Evolutionary conservation across 2,329 filamentous ascomycete genomes (phyloP).

Genomic region (Exophiala spinifera): DNA sequence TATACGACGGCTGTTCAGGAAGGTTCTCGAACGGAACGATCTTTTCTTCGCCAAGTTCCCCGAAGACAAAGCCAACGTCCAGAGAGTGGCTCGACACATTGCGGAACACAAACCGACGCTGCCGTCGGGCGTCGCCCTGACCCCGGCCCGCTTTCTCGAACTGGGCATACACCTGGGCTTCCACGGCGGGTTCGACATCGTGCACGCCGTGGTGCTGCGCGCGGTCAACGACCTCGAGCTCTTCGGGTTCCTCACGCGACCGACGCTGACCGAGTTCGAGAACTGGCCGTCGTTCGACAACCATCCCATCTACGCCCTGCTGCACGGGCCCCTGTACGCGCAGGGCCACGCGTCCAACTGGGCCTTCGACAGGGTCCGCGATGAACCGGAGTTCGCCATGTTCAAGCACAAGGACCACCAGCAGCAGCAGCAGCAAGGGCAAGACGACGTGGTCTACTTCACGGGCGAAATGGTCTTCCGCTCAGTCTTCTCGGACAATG

Average conservation of each 20-base stretch:
- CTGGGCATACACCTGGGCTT: conserved; percentile 75
- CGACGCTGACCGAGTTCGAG: conserved; percentile 68
- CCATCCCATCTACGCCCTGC: conserved; percentile 75
- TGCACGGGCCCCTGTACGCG: conserved; percentile 88
- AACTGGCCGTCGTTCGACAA: conserved; percentile 66
- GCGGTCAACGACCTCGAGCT: conserved; percentile 70
- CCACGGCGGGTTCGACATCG: conserved; percentile 53
- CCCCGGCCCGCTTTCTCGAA: conserved; percentile 70
- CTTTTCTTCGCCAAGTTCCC: conserved; percentile 84
- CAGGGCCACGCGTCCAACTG: conserved; percentile 68
- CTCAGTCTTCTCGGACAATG: conserved; percentile 51
- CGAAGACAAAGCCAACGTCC: conserved; percentile 69
- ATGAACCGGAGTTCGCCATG: conserved; percentile 46
- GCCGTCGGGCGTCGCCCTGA: conserved; percentile 70
- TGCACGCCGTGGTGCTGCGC: conserved; percentile 60
- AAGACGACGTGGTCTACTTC: conserved; percentile 58
- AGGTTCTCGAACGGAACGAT: conserved; percentile 68
- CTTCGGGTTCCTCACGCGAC: conserved; percentile 71
- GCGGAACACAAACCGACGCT: conserved; percentile 54
- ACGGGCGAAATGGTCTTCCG: conserved; percentile 74
- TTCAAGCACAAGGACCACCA: conserved; percentile 31
- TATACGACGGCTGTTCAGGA: conserved; percentile 61
- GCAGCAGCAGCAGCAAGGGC: conserved; percentile 43
- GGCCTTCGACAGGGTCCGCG: conserved; percentile 58
- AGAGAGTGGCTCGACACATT: conserved; percentile 64